Evolutionary conservation across 2,329 filamentous ascomycete genomes (phyloP).

Genomic region (Pochonia chlamydosporia): DNA sequence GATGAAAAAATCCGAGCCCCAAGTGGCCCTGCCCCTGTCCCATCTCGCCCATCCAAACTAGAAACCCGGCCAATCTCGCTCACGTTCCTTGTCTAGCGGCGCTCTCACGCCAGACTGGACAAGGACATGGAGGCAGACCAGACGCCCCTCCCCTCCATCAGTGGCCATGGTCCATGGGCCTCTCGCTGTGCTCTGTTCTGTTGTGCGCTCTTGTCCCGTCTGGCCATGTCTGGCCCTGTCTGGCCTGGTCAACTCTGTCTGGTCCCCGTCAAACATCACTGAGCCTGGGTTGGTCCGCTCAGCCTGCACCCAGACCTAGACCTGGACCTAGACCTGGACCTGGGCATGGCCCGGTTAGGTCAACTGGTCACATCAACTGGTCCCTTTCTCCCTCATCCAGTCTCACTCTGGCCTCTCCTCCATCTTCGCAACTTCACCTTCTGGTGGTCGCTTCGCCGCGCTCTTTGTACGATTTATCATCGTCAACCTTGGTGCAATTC

Average conservation of each 20-base stretch:
- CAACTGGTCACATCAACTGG: too few species aligned
- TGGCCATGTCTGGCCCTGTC: neutral
- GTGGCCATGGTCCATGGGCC: too few species aligned
- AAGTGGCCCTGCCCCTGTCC: neutral
- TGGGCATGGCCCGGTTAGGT: too few species aligned
- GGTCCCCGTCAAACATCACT: too few species aligned
- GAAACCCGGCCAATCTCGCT: neutral
- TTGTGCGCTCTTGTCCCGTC: too few species aligned
- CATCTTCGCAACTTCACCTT: slow-evolving; percentile 7
- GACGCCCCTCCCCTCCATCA: too few species aligned
- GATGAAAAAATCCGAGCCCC: too few species aligned
- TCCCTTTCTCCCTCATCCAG: slow-evolving; percentile 10
- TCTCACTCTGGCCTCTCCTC: slow-evolving; percentile 8
- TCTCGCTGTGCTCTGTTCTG: too few species aligned
- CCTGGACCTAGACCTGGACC: too few species aligned
- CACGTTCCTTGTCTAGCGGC: neutral
- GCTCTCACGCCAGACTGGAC: neutral
- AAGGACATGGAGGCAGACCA: too few species aligned
- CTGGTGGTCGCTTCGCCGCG: slow-evolving; percentile 5
- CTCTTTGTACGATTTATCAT: slow-evolving; percentile 7
- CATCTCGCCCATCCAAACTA: neutral
- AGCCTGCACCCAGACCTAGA: too few species aligned
- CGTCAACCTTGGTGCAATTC: slow-evolving; percentile 45
- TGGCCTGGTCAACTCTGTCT: neutral
- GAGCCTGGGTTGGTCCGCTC: too few species aligned